These are phyloP conservation scores for Colletotrichum abscissum DNA, from an alignment of 2,329 filamentous ascomycete genomes.

Conservation along the genomic window DNA sequence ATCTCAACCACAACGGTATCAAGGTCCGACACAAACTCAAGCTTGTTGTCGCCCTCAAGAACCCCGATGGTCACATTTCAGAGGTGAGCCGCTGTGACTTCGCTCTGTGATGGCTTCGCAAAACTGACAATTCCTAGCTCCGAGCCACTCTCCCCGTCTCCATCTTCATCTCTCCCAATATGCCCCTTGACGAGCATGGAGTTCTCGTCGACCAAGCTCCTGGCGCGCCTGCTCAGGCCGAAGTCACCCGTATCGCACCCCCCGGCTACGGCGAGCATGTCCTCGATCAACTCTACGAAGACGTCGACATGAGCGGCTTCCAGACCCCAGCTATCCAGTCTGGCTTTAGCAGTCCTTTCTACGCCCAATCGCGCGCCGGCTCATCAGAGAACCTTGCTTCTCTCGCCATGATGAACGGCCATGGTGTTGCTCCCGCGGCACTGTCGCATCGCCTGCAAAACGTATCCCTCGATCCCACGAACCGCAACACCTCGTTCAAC, in stretches of 20 bases:
- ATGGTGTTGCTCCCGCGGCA: slow-evolving; percentile 60
- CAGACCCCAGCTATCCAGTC: slow-evolving; percentile 79
- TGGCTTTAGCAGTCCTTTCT: slow-evolving; percentile 84
- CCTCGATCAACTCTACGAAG: slow-evolving; percentile 90
- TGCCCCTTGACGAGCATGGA: slow-evolving; percentile 89
- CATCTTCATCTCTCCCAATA: slow-evolving; percentile 94
- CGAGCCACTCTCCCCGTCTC: slow-evolving; percentile 91
- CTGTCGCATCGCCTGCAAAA: slow-evolving; percentile 77
- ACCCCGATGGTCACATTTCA: slow-evolving; percentile 93
- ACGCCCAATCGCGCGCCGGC: slow-evolving; percentile 76
- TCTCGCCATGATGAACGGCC: slow-evolving; percentile 58
- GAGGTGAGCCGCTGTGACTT: slow-evolving; percentile 67
- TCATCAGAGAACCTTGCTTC: slow-evolving; percentile 82
- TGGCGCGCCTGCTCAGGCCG: slow-evolving; percentile 60
- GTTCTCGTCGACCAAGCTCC: slow-evolving; percentile 75
- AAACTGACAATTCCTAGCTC: slow-evolving; percentile 60
- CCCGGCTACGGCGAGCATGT: slow-evolving; percentile 92
- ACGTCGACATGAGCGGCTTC: slow-evolving; percentile 84
- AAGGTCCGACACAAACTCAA: slow-evolving; percentile 94
- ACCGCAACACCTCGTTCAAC: slow-evolving; percentile 58
- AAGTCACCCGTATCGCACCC: slow-evolving; percentile 78
- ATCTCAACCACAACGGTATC: slow-evolving; percentile 88
- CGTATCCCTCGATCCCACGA: slow-evolving; percentile 65
- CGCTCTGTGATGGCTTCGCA: neutral
- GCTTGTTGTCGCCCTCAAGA: slow-evolving; percentile 89